A percentile compares a stretch with the other conserved stretches of the same genome.
Evolutionary conservation across 495 filamentous ascomycete species (phyloP).

Genomic region (Glonium stellatum): DNA sequence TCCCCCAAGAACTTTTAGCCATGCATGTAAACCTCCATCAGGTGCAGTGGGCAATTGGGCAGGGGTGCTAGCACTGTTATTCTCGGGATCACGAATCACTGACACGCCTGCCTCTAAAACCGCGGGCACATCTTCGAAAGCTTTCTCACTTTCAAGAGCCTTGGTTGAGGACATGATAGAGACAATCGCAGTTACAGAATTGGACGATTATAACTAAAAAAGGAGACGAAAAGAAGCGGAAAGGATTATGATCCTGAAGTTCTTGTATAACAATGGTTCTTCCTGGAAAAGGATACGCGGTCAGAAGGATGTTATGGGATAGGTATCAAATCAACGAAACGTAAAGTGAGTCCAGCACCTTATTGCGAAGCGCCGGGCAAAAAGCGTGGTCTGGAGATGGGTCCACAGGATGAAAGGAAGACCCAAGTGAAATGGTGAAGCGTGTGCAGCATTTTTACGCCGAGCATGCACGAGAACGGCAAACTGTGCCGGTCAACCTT

Average conservation of each 20-base stretch:
- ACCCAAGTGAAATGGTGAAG: background rate
- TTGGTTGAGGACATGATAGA: background rate
- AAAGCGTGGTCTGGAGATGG: background rate
- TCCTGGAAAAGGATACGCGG: background rate
- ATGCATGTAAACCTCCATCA: conserved; percentile 25
- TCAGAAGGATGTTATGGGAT: background rate
- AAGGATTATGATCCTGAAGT: too few species aligned
- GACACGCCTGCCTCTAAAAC: background rate
- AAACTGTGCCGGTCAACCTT: background rate
- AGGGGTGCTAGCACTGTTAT: background rate
- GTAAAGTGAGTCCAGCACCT: too few species aligned
- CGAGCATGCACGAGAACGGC: background rate
- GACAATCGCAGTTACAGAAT: background rate
- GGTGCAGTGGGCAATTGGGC: conserved; percentile 12
- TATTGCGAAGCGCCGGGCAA: background rate
- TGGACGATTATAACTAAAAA: too few species aligned
- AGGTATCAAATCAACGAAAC: background rate
- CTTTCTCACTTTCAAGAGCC: background rate
- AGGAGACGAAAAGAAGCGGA: too few species aligned
- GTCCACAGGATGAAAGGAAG: background rate
- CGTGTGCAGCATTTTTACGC: background rate
- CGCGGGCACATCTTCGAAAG: background rate
- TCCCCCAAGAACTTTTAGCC: conserved; percentile 26
- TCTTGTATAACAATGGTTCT: background rate
- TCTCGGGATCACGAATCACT: background rate